Evolutionary conservation across 331 rosid genomes (phyloP), one percentile per base, ranked within the genome.

Genomic region (Quercus phellos): DNA sequence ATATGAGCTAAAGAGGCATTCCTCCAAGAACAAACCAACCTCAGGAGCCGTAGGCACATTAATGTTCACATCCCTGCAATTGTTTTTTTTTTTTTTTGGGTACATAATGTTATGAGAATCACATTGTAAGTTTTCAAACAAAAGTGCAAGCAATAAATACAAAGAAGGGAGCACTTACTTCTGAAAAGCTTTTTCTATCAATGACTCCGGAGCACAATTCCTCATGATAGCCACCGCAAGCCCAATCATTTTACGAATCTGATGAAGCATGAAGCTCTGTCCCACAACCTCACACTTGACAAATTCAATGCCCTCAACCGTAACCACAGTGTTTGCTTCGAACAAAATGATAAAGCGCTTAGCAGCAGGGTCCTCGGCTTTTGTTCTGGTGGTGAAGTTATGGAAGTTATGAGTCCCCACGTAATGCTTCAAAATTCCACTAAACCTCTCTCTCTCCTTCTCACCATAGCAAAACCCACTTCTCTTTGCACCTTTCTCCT

Each of bases 251-350:
- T 95, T 91, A 67, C 98, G 86, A 74, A 92, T 93, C 81, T 95
- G 99, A 87, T 95, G 98, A 88, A 92, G 99, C 98, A 95, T 95
- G 94, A 95, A 95, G 88, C 99, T 95, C 87, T 95, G 97, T 34
- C 99, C 99, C 78, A 91, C 92, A 76, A 95, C 95, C 77, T 88
- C 99, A 59, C 99, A 95, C 87, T 91, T 95, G 6, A 91, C 91
- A 77, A 95, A 91, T 32, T 89, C 94, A 70, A 92, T 87, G 55
- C 92, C 98, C 38, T 86, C 90, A 60, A 94, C 90, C 1, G 69
- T 78, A 24, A 88, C 77, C 2, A 64, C 68, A 27, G 89, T 83
- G 61, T 79, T 81, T 2, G 99, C 95, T 3, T 84, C 55, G 64
- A 92, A 94, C 24, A 96, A 89, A 85, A 94, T 53, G 51, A 94